A percentile compares a stretch with the other conserved stretches of the same genome.
Conservation (phyloP, 495 filamentous ascomycete species). For the Aspergillus coremiiformis region DNA sequence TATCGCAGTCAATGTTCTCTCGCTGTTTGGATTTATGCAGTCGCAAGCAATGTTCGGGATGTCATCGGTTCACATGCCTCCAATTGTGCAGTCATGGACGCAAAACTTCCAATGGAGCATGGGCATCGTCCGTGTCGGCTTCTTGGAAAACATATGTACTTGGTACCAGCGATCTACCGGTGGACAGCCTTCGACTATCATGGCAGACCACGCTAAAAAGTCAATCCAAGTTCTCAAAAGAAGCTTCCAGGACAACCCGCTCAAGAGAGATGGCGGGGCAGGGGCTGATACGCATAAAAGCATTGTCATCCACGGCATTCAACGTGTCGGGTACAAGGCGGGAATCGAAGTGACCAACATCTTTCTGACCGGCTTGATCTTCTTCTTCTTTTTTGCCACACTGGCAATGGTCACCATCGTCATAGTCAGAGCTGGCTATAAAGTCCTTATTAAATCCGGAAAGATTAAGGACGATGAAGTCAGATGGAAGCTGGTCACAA, state of each 20-base stretch:
- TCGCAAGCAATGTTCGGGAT: constrained; percentile 89
- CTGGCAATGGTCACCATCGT: constrained; percentile 61
- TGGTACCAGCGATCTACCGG: constrained; percentile 97
- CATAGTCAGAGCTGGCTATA: constrained; percentile 68
- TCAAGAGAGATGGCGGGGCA: constrained; percentile 35
- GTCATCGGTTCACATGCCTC: constrained; percentile 71
- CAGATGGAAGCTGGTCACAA: constrained; percentile 72
- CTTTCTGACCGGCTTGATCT: constrained; percentile 82
- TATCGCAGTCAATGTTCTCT: constrained; percentile 82
- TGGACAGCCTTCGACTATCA: constrained; percentile 70
- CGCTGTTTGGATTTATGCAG: constrained; percentile 92
- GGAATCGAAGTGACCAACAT: constrained; percentile 85
- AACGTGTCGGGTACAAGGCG: constrained; percentile 79
- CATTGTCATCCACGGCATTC: constrained; percentile 67
- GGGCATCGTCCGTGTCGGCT: constrained; percentile 82
- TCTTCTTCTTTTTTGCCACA: constrained; percentile 76
- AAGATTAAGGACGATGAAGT: constrained; percentile 82
- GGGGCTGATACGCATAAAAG: constrained; percentile 45
- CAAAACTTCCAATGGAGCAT: constrained; percentile 98
- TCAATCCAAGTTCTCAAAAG: constrained; percentile 34
- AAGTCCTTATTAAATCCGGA: constrained; percentile 56
- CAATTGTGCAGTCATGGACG: constrained; percentile 86
- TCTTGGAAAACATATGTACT: constrained; percentile 77
- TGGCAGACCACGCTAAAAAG: constrained; percentile 60
- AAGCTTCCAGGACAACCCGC: constrained; percentile 22